phyloP scores from a whole-genome alignment of 768 basidiomycete genomes.

The Leucosporidium scottii region DNA sequence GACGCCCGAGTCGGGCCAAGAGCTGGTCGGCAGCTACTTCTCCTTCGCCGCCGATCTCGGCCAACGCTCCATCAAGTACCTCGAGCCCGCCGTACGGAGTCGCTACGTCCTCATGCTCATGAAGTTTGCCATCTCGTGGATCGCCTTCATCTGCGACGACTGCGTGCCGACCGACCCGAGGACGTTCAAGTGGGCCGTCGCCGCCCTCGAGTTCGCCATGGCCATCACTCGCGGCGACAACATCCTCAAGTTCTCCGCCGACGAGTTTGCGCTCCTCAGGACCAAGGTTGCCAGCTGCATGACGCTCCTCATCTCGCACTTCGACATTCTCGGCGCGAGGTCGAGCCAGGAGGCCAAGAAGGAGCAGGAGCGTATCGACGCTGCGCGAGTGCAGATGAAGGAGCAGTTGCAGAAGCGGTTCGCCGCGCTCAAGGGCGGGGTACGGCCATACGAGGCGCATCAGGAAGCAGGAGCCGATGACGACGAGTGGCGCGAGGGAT shows the following conservation, averaged over 20 bases:
- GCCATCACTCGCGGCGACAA: conserved; percentile 78
- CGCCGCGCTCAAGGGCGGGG: conserved; percentile 16
- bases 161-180: conserved; percentile 91
- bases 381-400: conserved; percentile 40
- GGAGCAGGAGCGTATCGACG: conserved; percentile 79
- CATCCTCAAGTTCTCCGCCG: conserved; percentile 77
- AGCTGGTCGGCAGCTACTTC: conserved; percentile 88
- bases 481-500: conserved; percentile 12
- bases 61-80: conserved; percentile 75
- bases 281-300: conserved; percentile 92
- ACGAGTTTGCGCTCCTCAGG: conserved; percentile 82
- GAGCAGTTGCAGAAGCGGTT: conserved; percentile 32
- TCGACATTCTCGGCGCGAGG: conserved; percentile 93
- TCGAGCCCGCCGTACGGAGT: conserved; percentile 61
- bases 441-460: neutral
- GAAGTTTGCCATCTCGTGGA: conserved; percentile 91
- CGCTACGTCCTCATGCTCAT: conserved; percentile 79
- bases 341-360: conserved; percentile 78
- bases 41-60: conserved; percentile 94
- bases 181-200: conserved; percentile 97
- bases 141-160: conserved; percentile 95
- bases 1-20: conserved; percentile 59
- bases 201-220: conserved; percentile 85
- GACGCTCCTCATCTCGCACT: conserved; percentile 92
- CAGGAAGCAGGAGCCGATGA: conserved; percentile 11